These are phyloP conservation scores for Boletus mariae DNA, from an alignment of 1,284 basidiomycete genomes.

Conservation along the genomic window DNA sequence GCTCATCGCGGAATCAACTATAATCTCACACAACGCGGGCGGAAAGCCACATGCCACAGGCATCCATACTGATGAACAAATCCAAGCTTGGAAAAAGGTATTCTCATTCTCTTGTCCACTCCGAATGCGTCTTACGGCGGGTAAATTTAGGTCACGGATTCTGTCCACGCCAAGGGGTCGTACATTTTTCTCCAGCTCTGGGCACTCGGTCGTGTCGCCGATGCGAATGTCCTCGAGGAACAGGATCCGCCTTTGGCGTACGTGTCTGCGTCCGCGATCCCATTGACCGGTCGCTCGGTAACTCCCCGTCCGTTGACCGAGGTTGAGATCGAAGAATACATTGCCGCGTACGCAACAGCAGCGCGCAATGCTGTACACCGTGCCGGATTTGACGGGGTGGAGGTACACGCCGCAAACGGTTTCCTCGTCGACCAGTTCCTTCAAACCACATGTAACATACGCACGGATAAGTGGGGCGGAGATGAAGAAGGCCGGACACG, in stretches of 20 bases:
- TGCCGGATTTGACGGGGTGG: conserved; percentile 29
- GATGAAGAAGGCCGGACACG: conserved; percentile 47
- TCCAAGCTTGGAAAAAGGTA: conserved; percentile 17
- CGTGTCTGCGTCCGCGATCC: conserved; percentile 34
- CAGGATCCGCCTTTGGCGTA: background rate
- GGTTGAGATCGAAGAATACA: conserved; percentile 27
- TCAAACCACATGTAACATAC: background rate
- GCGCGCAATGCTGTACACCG: conserved; percentile 24
- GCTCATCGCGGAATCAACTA: conserved; percentile 29
- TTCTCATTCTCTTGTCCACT: background rate
- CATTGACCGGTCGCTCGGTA: conserved; percentile 24
- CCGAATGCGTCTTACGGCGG: background rate
- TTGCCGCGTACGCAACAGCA: conserved; percentile 19
- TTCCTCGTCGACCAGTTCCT: conserved; percentile 19
- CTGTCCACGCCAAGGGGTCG: conserved; percentile 38
- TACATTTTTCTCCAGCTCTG: conserved; percentile 5
- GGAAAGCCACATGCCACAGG: conserved; percentile 23
- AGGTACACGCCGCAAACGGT: conserved; percentile 17
- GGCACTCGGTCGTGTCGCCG: background rate
- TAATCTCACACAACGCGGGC: conserved; percentile 27
- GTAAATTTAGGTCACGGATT: conserved; percentile 27
- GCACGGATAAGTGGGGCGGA: conserved; percentile 51
- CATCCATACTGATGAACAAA: conserved; percentile 1
- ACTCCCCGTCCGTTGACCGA: conserved; percentile 34
- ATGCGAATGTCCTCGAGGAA: background rate